Evolutionary conservation across 805 yeast genomes (phyloP).

Genomic region (Kregervanrija pseudodelftensis): DNA sequence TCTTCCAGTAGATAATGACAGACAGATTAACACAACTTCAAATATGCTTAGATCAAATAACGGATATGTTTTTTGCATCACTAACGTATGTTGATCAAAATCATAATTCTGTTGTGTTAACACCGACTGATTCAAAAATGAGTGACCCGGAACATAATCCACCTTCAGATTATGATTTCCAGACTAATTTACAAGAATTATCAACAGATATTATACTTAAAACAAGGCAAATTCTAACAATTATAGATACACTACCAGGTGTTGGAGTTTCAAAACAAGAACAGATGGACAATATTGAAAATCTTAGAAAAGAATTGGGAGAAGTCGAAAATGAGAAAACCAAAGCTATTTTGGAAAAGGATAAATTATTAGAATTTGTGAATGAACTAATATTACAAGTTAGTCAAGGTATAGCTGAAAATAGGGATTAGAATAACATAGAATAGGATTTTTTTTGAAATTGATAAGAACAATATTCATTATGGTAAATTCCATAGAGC

Average conservation of each 20-base stretch:
- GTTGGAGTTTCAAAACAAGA: conserved; percentile 75
- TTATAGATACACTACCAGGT: conserved; percentile 88
- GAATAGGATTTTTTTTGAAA: too few species aligned
- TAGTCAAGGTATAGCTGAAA: conserved; percentile 45
- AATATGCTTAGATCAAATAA: conserved; percentile 74
- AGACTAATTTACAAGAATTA: conserved; percentile 60
- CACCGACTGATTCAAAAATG: conserved; percentile 46
- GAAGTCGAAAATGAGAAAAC: conserved; percentile 53
- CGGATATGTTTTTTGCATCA: conserved; percentile 75
- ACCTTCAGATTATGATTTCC: conserved; percentile 27
- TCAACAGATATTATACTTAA: conserved; percentile 80
- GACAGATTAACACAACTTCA: conserved; percentile 89
- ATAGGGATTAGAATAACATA: too few species aligned
- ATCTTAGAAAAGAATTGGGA: conserved; percentile 54
- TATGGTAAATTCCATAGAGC: too few species aligned
- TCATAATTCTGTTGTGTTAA: conserved; percentile 50
- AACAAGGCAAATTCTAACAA: conserved; percentile 76
- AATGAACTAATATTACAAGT: conserved; percentile 58
- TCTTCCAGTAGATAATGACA: conserved; percentile 41
- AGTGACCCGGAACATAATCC: conserved; percentile 54
- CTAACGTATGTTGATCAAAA: conserved; percentile 72
- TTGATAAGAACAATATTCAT: too few species aligned
- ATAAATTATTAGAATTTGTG: conserved; percentile 51
- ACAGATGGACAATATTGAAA: conserved; percentile 59
- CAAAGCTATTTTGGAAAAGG: conserved; percentile 55